Conservation (phyloP, 768 basidiomycete species). For the Vishniacozyma victoriae region DNA sequence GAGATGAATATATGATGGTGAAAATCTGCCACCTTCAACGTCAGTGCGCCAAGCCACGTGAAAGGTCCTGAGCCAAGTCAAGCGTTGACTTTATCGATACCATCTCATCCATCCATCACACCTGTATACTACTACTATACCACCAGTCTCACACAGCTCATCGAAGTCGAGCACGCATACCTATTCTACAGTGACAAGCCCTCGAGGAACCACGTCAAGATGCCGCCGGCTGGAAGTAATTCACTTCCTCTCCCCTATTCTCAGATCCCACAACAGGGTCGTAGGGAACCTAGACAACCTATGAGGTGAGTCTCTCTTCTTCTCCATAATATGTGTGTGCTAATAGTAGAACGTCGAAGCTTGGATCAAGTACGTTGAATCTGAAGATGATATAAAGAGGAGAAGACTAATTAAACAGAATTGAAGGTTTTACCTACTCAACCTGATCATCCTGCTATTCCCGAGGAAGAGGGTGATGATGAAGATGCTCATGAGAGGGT, state of each 20-base stretch:
- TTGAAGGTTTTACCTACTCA: conserved; percentile 46
- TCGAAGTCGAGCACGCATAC: no score
- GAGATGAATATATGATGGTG: no score
- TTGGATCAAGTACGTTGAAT: conserved; percentile 31
- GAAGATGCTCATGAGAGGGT: conserved; percentile 22
- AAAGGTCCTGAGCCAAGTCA: no score
- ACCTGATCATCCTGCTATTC: conserved; percentile 32
- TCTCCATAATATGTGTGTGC: background rate
- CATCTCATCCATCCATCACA: no score
- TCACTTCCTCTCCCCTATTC: conserved; percentile 43
- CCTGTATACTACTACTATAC: no score
- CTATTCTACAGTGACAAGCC: no score
- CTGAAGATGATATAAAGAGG: background rate
- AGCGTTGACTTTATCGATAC: no score
- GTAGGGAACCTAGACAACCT: conserved; percentile 42
- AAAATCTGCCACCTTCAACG: no score
- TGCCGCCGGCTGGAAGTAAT: conserved; percentile 23
- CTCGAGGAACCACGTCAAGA: no score
- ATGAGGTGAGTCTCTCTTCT: conserved; percentile 34
- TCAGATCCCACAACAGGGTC: conserved; percentile 31
- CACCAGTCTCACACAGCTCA: no score
- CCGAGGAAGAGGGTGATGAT: conserved; percentile 43
- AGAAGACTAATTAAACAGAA: conserved; percentile 18
- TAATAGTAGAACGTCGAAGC: conserved; percentile 41
- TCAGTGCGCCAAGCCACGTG: no score